Evolutionary conservation across 352 stramenopile genomes (phyloP), one percentile per base, ranked within the genome.

Genomic region (Pythium sp.): DNA sequence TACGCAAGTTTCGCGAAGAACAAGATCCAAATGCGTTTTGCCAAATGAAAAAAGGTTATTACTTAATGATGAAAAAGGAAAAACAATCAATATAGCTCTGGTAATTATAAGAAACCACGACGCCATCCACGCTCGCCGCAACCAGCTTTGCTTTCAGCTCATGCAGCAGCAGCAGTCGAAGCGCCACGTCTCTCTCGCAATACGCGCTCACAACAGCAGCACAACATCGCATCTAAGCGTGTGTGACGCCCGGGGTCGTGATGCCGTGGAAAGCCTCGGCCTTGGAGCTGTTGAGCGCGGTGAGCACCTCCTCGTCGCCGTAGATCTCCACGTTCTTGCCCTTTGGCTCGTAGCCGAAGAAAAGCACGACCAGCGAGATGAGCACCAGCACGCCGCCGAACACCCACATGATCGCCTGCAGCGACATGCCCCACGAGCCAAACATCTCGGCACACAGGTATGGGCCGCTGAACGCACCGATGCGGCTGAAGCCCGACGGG

Each of bases 401-500:
- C 41, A 91, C 58, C 80, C 82, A 91, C 78, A 90, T 87, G 69
- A 93, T 90, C 15, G 65, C 73, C 53, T 86, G 54, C n/a, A 89
- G 71, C 38, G 81, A 84, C 41, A 89, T 67, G 24, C 76, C 77
- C 82, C 82, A 91, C 32, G 72, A 63, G 12, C 59, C 57, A 57
- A 91, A 79, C 82, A 93, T 90, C 70, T 80, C 77, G 32, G 65
- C 69, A 54, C 80, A 86, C 15, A 92, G 67, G 72, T 91, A 92
- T 20, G 81, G 81, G 0, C 84, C 82, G 46, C 71, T 81, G 67
- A 91, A 90, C 6, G 84, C 83, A 3, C 79, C 84, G 53, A 91
- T 87, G 66, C 82, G 79, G 46, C 78, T 89, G 53, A 91, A 85
- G n/a, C 80, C 82, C 30, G 73, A 82, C 2, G 84, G 77, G 56